phyloP scores from a whole-genome alignment of 2,329 filamentous ascomycete species.

The Raffaelea deltoideospora region DNA sequence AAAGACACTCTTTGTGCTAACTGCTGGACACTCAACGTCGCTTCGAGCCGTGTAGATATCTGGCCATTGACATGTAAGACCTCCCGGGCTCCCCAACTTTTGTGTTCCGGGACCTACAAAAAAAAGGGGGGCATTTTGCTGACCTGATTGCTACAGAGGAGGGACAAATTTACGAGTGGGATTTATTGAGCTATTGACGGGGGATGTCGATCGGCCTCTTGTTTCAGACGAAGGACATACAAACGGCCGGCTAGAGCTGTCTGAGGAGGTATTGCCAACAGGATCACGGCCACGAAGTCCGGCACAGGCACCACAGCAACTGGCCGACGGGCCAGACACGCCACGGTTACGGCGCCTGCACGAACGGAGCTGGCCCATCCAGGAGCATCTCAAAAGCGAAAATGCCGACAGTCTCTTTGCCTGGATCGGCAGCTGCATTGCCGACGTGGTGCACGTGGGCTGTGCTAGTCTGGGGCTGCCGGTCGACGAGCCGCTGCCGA shows the following conservation, averaged over 20 bases:
- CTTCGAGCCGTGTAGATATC: conserved; percentile 25
- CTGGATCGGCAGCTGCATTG: conserved; percentile 72
- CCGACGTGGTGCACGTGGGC: conserved; percentile 51
- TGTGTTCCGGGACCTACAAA: conserved; percentile 11
- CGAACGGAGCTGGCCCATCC: conserved; percentile 61
- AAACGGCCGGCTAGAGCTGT: no score
- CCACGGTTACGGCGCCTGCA: conserved; percentile 35
- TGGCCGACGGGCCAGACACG: no score
- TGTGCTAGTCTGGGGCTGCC: conserved; percentile 26
- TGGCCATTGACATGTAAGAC: conserved; percentile 51
- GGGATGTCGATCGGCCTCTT: conserved; percentile 10
- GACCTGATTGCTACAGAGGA: conserved; percentile 27
- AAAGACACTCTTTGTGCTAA: neutral
- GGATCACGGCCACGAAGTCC: no score
- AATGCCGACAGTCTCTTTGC: conserved; percentile 60
- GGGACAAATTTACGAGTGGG: conserved; percentile 55
- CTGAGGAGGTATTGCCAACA: no score
- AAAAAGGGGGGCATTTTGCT: neutral
- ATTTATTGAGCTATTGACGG: conserved; percentile 44
- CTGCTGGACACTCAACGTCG: conserved; percentile 6
- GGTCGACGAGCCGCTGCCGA: conserved; percentile 32
- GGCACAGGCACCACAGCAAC: no score
- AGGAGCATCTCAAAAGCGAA: conserved; percentile 56
- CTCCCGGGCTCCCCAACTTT: neutral
- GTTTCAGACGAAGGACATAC: conserved; percentile 1